phyloP scores from a whole-genome alignment of 768 basidiomycete genomes.

The Collybia sp. region DNA sequence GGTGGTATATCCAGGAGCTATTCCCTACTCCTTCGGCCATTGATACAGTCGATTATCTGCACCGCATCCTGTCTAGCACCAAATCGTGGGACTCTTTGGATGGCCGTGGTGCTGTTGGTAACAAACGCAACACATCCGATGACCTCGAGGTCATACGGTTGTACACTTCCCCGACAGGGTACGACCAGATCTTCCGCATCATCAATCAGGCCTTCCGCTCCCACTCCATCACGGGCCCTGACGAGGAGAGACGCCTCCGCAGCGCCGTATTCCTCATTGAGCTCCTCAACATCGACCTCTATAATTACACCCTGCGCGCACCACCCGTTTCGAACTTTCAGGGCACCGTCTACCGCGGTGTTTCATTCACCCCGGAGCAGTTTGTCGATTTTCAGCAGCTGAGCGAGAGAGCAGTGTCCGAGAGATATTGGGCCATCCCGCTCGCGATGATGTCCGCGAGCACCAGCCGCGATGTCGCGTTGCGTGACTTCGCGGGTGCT shows the following conservation, averaged over 20 bases:
- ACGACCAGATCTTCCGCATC: conserved; percentile 13
- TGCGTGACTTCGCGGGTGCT: conserved; percentile 8
- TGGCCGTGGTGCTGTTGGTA: conserved; percentile 2
- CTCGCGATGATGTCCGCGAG: conserved; percentile 14
- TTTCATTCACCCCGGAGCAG: conserved; percentile 10
- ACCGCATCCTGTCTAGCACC: conserved; percentile 6
- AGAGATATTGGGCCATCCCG: conserved; percentile 16
- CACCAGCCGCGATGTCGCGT: conserved; percentile 8
- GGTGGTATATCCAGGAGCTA: conserved; percentile 1
- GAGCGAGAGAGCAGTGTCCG: conserved; percentile 12
- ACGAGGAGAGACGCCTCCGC: conserved; percentile 6
- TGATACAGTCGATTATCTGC: not conserved
- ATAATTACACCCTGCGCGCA: conserved; percentile 13
- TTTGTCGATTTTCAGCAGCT: conserved; percentile 11
- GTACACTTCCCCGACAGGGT: conserved; percentile 15
- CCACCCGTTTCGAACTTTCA: conserved; percentile 8
- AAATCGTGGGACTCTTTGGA: conserved; percentile 8
- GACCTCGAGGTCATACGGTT: conserved; percentile 10
- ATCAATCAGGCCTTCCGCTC: conserved; percentile 14
- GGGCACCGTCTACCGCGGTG: conserved; percentile 13
- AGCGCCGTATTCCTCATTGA: conserved; percentile 10
- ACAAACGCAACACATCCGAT: not conserved
- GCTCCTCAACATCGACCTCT: conserved; percentile 2
- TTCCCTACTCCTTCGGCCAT: not conserved
- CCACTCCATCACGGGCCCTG: conserved; percentile 2